Evolutionary conservation across 352 stramenopile species (phyloP), one percentile per base, ranked within the genome.

Genomic region (Globisporangium lucens): DNA sequence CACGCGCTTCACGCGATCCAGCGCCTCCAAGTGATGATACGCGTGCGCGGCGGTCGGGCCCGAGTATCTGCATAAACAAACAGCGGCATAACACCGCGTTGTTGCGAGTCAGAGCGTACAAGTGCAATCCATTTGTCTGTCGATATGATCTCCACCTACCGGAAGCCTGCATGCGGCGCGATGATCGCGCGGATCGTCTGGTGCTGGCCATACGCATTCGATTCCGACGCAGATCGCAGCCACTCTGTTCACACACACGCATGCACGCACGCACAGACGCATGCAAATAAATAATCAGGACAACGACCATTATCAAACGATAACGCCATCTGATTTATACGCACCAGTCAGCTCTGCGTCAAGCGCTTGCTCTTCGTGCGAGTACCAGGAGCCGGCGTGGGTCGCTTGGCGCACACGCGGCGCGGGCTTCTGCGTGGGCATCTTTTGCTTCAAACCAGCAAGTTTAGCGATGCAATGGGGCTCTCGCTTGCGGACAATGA

Each of bases 11-110:
- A 95, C 75, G 58, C 73, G 69, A 33, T 85, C 72, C 41, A 90
- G 69, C n/a, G 92, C 71, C 41, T 89, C 67, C 35, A 99, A 57
- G 30, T 97, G 85, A 56, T 93, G 78, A 74, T 98, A 99, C 55
- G 93, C 96, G 75, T 92, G 96, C 27, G 95, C 97, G 3, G 96
- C 95, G 3, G 95, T 99, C 27, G 94, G 83, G 4, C 96, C 97
- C 33, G 92, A 98, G 75, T 99, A 99, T 49, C 87, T 97, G 30
- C n/a, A 51, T 24, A 33, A 29, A 27, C 2, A 7, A 27, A 7
- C 36, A 20, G 52, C 17, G 29, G 10, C 17, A 30, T 4, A 43
- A 43, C 15, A 12, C 22, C 20, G 51, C 29, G 36, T 38, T 36
- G 5, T 4, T n/a, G 5, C 17, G 6, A 61, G 30, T 30, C 9